Conservation (phyloP, 1,139 yeast species). For the Hyphopichia fennica region DNA sequence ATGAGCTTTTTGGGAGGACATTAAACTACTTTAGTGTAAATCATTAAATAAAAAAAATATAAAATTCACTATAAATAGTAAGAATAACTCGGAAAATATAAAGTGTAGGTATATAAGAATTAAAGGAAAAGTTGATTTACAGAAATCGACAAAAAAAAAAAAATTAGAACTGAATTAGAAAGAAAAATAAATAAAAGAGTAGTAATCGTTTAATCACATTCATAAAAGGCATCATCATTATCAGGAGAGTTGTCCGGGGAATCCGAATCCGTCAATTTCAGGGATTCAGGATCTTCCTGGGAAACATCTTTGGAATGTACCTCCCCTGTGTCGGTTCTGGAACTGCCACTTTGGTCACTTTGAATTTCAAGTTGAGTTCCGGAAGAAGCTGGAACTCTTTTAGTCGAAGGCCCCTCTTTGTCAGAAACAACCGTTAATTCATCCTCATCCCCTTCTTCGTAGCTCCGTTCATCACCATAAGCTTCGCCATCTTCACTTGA, state of each 20-base stretch:
- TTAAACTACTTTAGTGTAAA: no score
- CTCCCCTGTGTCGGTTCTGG: no score
- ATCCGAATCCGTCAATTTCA: no score
- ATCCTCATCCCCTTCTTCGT: constrained; percentile 3
- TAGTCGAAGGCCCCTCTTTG: background rate
- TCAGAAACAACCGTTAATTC: background rate
- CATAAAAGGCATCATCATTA: constrained; percentile 7
- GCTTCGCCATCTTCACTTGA: constrained; percentile 1
- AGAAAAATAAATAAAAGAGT: background rate
- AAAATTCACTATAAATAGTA: background rate
- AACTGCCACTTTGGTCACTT: no score
- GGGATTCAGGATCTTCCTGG: no score
- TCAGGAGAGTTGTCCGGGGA: background rate
- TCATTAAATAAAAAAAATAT: no score
- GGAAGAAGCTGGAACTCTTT: no score
- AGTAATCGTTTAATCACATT: constrained; percentile 4
- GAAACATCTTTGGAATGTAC: no score
- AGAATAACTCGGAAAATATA: no score
- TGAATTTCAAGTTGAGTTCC: no score
- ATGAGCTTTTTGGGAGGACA: constrained; percentile 14
- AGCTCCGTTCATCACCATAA: constrained; percentile 2
- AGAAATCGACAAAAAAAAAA: background rate
- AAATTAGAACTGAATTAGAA: background rate
- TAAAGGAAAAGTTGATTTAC: background rate
- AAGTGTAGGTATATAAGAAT: background rate